Base-by-base conservation (phyloP, 257 asterid genomes). In the Fraxinus anomala region DNA sequence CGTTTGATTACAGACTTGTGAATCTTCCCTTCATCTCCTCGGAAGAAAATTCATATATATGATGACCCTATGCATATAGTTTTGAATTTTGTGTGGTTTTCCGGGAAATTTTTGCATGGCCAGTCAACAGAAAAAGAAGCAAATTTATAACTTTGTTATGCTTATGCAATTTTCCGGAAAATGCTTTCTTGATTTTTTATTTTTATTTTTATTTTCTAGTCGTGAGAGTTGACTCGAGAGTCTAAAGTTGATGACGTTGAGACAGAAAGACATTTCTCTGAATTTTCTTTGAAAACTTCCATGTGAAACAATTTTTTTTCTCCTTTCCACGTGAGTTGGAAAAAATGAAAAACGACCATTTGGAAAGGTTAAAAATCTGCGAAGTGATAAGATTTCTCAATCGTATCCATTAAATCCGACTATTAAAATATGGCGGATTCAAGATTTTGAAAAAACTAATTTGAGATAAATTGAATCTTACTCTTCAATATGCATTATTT, bases 21-120 rank as follows among this genome's bases (percentile, higher is more conserved):
- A 77, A 31, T 36, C 65, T 77, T 40, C 73, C 47, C 6, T 74
- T 81, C 73, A 79, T 74, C 77, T 83, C 73, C 89, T 31, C 39
- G 63, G 88, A 85, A 82, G 56, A 74, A 76, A 67, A 24, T 10
- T 9, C 6, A 63, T 26, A 11, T 24, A 63, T 54, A 1, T 63
- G 17, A 6, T 3, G 69, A 63, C 6, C 31, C 6, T 63, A 6
- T 70, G 40, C 34, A 37, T 54, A 6, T 36, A 10, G 59, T n/a
- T 49, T 70, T 28, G 5, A 0, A 16, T 49, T n/a, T 42, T 47
- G 69, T 51, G 61, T 4, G 61, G 69, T 8, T 21, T 61, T 54
- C 26, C 30, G 3, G 30, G 69, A 31, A 26, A 63, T 12, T 63
- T n/a, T 26, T 63, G 69, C 66, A 36, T 78, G 19, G 71, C 36